These are phyloP conservation scores for Pisolithus albus DNA, from an alignment of 768 basidiomycete genomes.

Conservation along the genomic window DNA sequence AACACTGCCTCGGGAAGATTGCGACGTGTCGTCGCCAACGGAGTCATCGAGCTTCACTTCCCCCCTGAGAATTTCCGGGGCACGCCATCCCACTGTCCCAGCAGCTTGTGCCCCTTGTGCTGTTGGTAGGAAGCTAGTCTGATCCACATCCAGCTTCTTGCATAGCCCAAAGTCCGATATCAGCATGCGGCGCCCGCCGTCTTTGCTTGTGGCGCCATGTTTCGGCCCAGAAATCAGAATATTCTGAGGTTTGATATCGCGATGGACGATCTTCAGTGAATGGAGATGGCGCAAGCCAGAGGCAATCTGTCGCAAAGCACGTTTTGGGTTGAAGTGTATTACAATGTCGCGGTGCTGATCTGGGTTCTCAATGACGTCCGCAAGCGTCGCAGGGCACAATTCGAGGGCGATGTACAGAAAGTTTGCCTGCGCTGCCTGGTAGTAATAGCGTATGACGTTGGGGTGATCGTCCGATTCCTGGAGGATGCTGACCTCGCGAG, in stretches of 20 bases:
- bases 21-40: constrained; percentile 54
- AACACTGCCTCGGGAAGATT: constrained; percentile 61
- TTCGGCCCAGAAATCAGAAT: constrained; percentile 80
- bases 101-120: constrained; percentile 83
- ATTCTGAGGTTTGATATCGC: constrained; percentile 98
- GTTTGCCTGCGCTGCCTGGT: constrained; percentile 87
- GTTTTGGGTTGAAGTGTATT: constrained; percentile 76
- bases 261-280: constrained; percentile 91
- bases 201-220: constrained; percentile 36
- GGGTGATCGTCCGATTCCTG: constrained; percentile 98
- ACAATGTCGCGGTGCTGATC: constrained; percentile 74
- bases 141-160: constrained; percentile 90
- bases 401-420: constrained; percentile 98
- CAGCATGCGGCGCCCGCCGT: constrained; percentile 64
- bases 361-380: constrained; percentile 78
- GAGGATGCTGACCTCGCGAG: constrained; percentile 87
- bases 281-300: constrained; percentile 87
- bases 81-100: constrained; percentile 96
- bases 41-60: constrained; percentile 88
- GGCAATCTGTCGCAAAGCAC: constrained; percentile 80
- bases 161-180: constrained; percentile 98
- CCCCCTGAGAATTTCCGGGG: constrained; percentile 91
- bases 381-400: constrained; percentile 84
- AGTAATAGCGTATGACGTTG: constrained; percentile 98
- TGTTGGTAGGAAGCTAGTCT: constrained; percentile 93